These are phyloP conservation scores for Cyclospora cayetanensis DNA, from an alignment of 169 alveolate species.

Conservation along the genomic window DNA sequence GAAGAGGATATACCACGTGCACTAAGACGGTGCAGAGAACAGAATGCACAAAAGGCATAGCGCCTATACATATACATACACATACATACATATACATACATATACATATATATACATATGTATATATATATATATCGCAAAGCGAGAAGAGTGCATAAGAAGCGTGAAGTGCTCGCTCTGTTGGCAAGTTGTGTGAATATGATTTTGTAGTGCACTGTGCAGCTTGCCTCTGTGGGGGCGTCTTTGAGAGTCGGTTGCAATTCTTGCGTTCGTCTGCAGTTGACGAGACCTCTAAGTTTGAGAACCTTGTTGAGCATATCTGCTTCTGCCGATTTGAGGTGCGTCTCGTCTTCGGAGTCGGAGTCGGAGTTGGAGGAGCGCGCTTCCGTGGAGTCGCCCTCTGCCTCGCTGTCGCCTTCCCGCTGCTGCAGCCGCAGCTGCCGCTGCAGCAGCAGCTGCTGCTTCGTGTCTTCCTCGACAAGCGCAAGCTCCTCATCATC, in stretches of 20 bases:
- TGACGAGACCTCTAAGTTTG: background rate
- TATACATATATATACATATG: no score
- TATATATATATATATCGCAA: no score
- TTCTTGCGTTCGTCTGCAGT: background rate
- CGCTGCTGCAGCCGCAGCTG: slow-evolving; percentile 9
- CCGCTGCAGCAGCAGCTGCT: slow-evolving; percentile 19
- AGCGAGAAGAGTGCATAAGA: no score
- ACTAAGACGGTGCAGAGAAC: no score
- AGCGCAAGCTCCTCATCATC: background rate
- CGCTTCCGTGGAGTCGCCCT: background rate
- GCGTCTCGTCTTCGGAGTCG: background rate
- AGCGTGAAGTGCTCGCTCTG: no score
- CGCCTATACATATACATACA: no score
- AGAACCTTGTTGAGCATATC: background rate
- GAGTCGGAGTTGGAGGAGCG: background rate
- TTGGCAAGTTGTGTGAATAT: no score
- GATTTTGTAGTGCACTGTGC: no score
- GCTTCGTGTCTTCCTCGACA: background rate
- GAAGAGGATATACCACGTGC: no score
- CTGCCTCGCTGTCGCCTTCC: background rate
- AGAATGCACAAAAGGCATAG: no score
- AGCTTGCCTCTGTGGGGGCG: background rate
- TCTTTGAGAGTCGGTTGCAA: background rate
- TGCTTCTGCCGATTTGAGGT: background rate
- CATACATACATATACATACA: no score